Conservation (phyloP, 805 yeast genomes). For the Yamadazyma sp. region DNA sequence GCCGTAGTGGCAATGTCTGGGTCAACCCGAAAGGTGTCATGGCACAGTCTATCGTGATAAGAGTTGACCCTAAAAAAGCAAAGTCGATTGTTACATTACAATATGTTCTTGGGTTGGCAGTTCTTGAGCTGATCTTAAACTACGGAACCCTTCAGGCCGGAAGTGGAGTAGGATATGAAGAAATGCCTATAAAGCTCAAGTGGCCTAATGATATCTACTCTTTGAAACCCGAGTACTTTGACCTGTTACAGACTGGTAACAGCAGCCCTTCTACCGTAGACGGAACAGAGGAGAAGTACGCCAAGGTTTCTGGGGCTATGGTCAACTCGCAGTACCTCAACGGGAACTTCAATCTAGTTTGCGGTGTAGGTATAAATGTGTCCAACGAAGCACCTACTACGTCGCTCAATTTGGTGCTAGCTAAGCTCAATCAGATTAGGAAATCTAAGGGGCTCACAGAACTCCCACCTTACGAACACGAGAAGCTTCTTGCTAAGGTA, state of each 20-base stretch:
- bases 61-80: constrained; percentile 45
- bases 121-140: constrained; percentile 69
- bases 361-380: constrained; percentile 87
- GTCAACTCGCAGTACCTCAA: constrained; percentile 74
- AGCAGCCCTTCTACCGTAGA: constrained; percentile 39
- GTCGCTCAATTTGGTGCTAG: constrained; percentile 72
- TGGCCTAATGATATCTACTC: constrained; percentile 97
- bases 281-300: constrained; percentile 63
- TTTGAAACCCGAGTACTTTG: constrained; percentile 58
- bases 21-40: constrained; percentile 90
- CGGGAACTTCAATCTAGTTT: constrained; percentile 61
- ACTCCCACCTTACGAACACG: constrained; percentile 50
- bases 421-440: constrained; percentile 56
- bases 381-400: constrained; percentile 89
- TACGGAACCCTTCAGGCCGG: constrained; percentile 47
- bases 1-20: constrained; percentile 95
- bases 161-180: constrained; percentile 56
- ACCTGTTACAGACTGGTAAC: constrained; percentile 23
- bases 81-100: constrained; percentile 79
- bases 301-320: constrained; percentile 80
- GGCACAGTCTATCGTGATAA: constrained; percentile 73
- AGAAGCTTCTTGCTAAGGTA: constrained; percentile 63
- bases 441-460: constrained; percentile 36
- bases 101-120: constrained; percentile 79
- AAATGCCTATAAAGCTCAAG: constrained; percentile 76